Base-by-base conservation (phyloP, 129 eudicot genomes). In the Gnaphalium uliginosum region DNA sequence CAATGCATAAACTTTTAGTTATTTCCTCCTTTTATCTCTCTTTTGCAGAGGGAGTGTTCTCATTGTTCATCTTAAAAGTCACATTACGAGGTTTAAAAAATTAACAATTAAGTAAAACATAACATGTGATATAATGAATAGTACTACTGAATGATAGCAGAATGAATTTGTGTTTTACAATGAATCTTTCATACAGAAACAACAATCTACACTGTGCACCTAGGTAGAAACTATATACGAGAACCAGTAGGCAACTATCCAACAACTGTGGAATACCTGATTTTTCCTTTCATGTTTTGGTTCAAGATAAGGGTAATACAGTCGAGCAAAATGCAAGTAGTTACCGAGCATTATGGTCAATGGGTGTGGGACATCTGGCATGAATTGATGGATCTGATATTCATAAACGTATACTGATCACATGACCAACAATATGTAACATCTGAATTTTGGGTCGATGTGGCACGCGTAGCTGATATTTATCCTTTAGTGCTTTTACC, bases 1-100 rank as follows among this genome's bases (percentile, higher is more conserved):
- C 48, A 37, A 68, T 73, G 74, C 79, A 67, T 65, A 79, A 73
- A 50, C 41, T 39, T 79, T 74, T 43, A 68, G 79, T 74, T 57
- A 70, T 62, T 65, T 58, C 8, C 37, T 37, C 22, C 37, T 57
- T 54, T 64, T 18, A 48, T 62, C 58, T 79, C 59, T 59, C 58
- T 43, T 21, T 18, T 46, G 26, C 2, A 9, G 60, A 74, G 26
- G 18, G 50, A 9, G 5, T 7, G 0, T 48, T 46, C 60, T 68
- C 35, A 29, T 37, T 7, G 4, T 22, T 21, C 30, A 41, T 73
- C 8, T 1, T 33, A 25, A 4, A 21, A 41, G 33, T 27, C 13
- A 74, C 19, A 22, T 24, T 23, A 39, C 27, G 14, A 25, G 58
- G 27, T 35, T 73, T 8, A 39, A 10, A 18, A 24, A n/a, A 35